Base-by-base conservation (phyloP, 2,329 filamentous ascomycete species). In the Falciphora oryzae region DNA sequence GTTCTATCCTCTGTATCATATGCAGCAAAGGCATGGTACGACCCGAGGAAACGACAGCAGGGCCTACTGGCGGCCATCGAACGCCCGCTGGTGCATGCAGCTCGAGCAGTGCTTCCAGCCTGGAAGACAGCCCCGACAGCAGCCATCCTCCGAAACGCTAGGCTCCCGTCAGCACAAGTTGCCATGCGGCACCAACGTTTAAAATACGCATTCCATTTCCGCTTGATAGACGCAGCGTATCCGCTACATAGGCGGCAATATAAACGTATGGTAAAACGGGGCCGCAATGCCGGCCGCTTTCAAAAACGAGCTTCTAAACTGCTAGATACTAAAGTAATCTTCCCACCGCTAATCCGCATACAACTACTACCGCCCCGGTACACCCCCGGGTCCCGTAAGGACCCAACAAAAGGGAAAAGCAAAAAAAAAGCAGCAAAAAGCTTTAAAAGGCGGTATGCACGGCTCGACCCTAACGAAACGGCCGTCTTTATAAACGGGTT, bases 331-430 rank as follows among this genome's bases (percentile, higher is more conserved):
- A 27, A 59, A 32, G 32, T 14, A 27, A 27, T 25, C 31, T 59
- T 59, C 4, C 57, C 57, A 27, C 57, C 57, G 25, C 57, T 59
- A 25, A 32, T 32, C 32, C 14, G 18, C 28, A 59, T 27, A 8
- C 28, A 22, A 14, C 57, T 59, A n/a, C 32, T n/a, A 27, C 57
- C 57, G 31, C 57, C 57, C 28, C 57, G 57, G 25, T 59, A 59
- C 29, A 59, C 57, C 57, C 57, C 57, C 10, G 57, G 57, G 31
- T 59, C 57, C 22, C 57, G 57, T 27, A 59, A 59, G 32, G 57
- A 59, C 57, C 57, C 57, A 25, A 59, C 57, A 25, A 27, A 27
- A 10, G 57, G 57, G 27, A 29, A 59, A 25, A 59, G 57, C n/a
- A n/a, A n/a, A n/a, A n/a, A n/a, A n/a, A n/a, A n/a, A n/a, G n/a